These are phyloP conservation scores for Chrysopogon serrulatus DNA, from an alignment of 176 grass and related monocot species.

Conservation along the genomic window DNA sequence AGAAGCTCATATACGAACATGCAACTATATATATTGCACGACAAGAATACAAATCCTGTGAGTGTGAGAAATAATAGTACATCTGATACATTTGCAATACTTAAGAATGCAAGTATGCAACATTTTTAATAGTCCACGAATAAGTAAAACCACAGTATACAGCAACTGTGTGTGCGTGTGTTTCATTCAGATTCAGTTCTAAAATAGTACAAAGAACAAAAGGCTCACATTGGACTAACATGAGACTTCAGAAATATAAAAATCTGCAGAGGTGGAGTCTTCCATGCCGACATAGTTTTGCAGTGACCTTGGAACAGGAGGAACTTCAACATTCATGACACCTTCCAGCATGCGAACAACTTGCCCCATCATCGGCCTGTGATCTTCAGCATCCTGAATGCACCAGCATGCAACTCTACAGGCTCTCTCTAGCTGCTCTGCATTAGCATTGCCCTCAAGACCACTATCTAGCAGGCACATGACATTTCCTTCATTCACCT, in stretches of 20 bases:
- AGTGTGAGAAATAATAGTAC: too few species aligned
- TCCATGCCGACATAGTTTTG: slow-evolving; percentile 32
- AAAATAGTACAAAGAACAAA: neutral
- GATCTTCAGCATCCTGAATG: slow-evolving; percentile 40
- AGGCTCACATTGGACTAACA: neutral
- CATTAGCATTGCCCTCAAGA: slow-evolving; percentile 24
- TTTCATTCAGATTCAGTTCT: neutral
- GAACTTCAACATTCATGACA: slow-evolving; percentile 8
- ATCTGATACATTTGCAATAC: neutral
- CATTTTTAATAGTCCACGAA: neutral
- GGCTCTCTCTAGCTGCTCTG: slow-evolving; percentile 18
- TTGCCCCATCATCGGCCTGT: slow-evolving; percentile 32
- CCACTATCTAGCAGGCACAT: slow-evolving; percentile 17
- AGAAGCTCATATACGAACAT: too few species aligned
- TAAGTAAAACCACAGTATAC: too few species aligned
- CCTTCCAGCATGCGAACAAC: slow-evolving; percentile 45
- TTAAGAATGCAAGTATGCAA: too few species aligned
- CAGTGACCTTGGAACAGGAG: slow-evolving; percentile 21
- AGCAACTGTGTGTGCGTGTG: neutral
- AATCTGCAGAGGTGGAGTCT: neutral
- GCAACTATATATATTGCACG: too few species aligned
- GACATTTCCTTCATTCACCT: slow-evolving; percentile 3
- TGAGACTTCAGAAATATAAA: neutral
- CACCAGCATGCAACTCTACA: slow-evolving; percentile 52
- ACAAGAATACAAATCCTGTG: too few species aligned